Conservation (phyloP, 2,329 filamentous ascomycete species). For the Fusarium sp. region DNA sequence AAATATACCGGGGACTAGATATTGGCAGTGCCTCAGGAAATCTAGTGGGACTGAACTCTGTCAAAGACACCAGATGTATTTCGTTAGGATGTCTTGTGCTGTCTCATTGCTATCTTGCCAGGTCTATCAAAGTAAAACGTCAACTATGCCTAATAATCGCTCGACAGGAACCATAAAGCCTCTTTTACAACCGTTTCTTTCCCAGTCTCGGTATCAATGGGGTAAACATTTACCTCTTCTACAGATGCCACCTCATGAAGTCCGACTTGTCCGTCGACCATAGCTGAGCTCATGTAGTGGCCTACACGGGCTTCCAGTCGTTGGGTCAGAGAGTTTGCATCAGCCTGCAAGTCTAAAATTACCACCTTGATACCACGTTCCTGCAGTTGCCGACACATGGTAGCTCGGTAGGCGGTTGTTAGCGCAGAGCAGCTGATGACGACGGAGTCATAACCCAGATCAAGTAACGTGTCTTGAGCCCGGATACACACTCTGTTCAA, state of each 20-base stretch:
- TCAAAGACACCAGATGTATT: neutral
- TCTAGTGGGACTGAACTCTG: neutral
- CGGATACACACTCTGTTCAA: constrained; percentile 47
- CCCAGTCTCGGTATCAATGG: constrained; percentile 44
- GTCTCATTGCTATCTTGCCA: neutral
- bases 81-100: neutral
- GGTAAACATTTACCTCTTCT: constrained; percentile 55
- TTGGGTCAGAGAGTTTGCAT: constrained; percentile 48
- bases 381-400: constrained; percentile 46
- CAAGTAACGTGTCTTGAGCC: constrained; percentile 45
- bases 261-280: constrained; percentile 55
- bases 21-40: neutral
- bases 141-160: neutral
- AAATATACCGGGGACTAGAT: neutral
- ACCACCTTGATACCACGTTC: constrained; percentile 44
- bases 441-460: constrained; percentile 48
- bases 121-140: neutral
- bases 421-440: constrained; percentile 60
- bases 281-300: constrained; percentile 56
- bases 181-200: constrained; percentile 35
- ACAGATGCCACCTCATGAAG: constrained; percentile 49
- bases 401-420: constrained; percentile 52
- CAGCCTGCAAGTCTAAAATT: constrained; percentile 57
- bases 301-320: constrained; percentile 49
- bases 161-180: constrained; percentile 1